phyloP scores from a whole-genome alignment of 163 green algal species.

The Scenedesmus sp. region DNA sequence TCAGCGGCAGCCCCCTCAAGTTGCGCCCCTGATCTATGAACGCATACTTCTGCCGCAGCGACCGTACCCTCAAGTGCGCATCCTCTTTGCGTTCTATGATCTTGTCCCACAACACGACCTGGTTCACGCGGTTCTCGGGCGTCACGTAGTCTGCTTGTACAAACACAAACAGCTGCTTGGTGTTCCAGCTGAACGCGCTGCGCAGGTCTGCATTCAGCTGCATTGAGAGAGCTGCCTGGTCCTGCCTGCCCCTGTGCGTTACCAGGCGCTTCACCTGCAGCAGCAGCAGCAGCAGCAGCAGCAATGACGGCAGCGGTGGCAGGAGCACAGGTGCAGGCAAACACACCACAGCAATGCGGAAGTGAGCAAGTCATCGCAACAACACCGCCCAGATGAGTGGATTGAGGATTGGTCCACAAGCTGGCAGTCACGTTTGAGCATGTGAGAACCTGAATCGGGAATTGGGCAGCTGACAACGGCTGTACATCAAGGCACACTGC shows the following conservation, averaged over 20 bases:
- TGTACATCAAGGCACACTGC: too few species aligned
- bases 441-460: too few species aligned
- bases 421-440: too few species aligned
- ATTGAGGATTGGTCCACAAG: too few species aligned
- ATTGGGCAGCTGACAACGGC: too few species aligned
- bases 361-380: too few species aligned
- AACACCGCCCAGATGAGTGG: too few species aligned
- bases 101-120: conserved; percentile 89
- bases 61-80: conserved; percentile 68
- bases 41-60: conserved; percentile 84
- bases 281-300: background rate
- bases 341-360: too few species aligned
- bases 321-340: background rate
- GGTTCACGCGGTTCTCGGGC: conserved; percentile 63
- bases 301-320: background rate
- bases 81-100: conserved; percentile 80
- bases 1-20: conserved; percentile 78
- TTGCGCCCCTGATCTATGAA: conserved; percentile 82
- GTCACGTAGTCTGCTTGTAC: conserved; percentile 85
- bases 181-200: conserved; percentile 92
- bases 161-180: conserved; percentile 88
- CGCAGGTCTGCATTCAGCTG: conserved; percentile 84
- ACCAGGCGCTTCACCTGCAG: conserved; percentile 56
- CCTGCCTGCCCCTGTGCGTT: conserved; percentile 49
- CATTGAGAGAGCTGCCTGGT: conserved; percentile 85